Evolutionary conservation across 495 filamentous ascomycete genomes (phyloP).

Genomic region (Neurospora cerealis): DNA sequence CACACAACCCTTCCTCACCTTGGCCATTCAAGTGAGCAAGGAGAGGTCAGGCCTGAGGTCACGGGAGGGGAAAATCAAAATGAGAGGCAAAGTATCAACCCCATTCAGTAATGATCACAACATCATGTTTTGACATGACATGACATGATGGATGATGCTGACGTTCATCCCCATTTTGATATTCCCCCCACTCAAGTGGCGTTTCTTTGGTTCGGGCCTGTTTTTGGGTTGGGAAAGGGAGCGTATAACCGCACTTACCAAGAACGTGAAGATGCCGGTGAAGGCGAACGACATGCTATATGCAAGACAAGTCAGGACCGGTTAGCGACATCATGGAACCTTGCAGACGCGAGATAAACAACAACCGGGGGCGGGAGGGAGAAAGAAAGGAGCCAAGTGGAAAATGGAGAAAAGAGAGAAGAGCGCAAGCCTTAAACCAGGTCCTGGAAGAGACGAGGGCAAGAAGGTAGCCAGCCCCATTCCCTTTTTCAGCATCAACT

Average conservation of each 20-base stretch:
- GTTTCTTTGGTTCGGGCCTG: neutral
- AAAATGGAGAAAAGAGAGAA: neutral
- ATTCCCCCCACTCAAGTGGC: neutral
- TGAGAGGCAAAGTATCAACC: neutral
- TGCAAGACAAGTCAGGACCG: constrained; percentile 23
- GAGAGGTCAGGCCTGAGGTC: neutral
- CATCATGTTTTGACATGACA: neutral
- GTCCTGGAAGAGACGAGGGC: neutral
- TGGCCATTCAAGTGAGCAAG: neutral
- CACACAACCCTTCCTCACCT: neutral
- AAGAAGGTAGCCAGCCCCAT: neutral
- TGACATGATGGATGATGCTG: neutral
- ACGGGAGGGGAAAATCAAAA: neutral
- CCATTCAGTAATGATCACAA: neutral
- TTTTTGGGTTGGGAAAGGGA: neutral
- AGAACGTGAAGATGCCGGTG: constrained; percentile 84
- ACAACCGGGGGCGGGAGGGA: neutral
- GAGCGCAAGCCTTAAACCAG: neutral
- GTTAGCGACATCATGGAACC: constrained; percentile 20
- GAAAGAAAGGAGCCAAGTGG: neutral
- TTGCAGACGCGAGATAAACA: constrained; percentile 6
- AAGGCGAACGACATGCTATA: constrained; percentile 62
- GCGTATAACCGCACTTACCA: constrained; percentile 33
- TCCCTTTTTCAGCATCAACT: neutral
- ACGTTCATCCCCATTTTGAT: neutral